These are phyloP conservation scores for Hypoxylon perforatum DNA, from an alignment of 495 filamentous ascomycete species.

Conservation along the genomic window DNA sequence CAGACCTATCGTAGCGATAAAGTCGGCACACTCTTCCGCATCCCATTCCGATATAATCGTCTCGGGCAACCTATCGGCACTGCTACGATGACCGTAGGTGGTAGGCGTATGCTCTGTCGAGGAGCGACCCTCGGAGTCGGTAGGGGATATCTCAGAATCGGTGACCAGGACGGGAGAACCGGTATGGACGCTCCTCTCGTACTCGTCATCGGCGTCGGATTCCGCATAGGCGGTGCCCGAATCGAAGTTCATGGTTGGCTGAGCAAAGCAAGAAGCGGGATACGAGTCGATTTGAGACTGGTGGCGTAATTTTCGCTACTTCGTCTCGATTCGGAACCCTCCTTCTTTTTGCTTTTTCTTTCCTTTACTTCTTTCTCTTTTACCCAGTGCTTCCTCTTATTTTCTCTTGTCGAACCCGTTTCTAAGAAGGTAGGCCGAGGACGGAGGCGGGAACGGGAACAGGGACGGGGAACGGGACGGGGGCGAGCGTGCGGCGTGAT, in stretches of 20 bases:
- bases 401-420: slow-evolving; percentile 6
- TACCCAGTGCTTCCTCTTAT: slow-evolving; percentile 3
- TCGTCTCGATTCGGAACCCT: slow-evolving; percentile 22
- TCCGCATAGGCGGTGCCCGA: slow-evolving; percentile 76
- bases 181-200: slow-evolving; percentile 80
- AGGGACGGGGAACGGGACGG: no score
- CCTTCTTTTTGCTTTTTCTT: slow-evolving; percentile 15
- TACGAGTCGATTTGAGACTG: slow-evolving; percentile 26
- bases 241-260: slow-evolving; percentile 64
- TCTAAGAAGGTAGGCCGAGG: no score
- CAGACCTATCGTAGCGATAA: slow-evolving; percentile 80
- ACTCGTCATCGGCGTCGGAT: slow-evolving; percentile 94
- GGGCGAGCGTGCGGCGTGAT: neutral
- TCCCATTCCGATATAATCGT: slow-evolving; percentile 91
- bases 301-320: slow-evolving; percentile 30
- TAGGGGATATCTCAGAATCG: slow-evolving; percentile 83
- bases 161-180: slow-evolving; percentile 78
- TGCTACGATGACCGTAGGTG: slow-evolving; percentile 76
- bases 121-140: slow-evolving; percentile 76
- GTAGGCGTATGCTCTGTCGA: slow-evolving; percentile 91
- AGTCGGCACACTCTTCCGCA: slow-evolving; percentile 87
- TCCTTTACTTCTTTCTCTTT: slow-evolving; percentile 8
- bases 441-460: neutral
- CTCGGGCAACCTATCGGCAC: slow-evolving; percentile 74
- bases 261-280: no score